Base-by-base conservation (phyloP, 768 basidiomycete species). In the Amanita molliuscula region DNA sequence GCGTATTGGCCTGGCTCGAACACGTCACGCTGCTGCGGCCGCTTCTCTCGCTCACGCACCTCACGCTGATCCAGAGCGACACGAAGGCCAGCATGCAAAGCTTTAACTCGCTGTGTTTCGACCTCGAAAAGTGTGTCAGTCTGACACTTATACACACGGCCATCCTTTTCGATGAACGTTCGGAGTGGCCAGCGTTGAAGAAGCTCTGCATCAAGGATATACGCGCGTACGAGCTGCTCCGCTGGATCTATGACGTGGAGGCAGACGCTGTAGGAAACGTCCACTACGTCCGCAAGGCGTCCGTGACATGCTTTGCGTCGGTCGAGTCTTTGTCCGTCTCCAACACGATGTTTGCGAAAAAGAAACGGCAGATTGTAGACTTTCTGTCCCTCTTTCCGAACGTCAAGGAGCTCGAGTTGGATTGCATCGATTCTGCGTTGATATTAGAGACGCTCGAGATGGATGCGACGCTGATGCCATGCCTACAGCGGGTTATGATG, bases 381-480 rank as follows among this genome's bases (percentile, higher is more conserved):
- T 50, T 50, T 26, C 25, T 50, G 5, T 38, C 49, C 6, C 33
- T 44, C n/a, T 50, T 50, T 23, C 49, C 49, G 9, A 50, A 36
- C 11, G 49, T 50, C 6, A 18, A 10, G 18, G 41, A 50, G 9
- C 31, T 50, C 20, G 49, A 43, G 23, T 18, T 50, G 33, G 41
- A 50, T 44, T 44, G 49, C 23, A 13, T 44, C 5, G 41, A 50
- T 35, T 16, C 40, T 4, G 28, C 36, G n/a, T 31, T 50, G 10
- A 35, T 50, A 33, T 23, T 50, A 16, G 42, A 44, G 9, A 35
- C 31, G 3, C 16, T 50, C 20, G 42, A 43, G 13, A 34, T 34
- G 9, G 49, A 50, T 20, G 16, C 6, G 0, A 31, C 7, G 6
- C 15, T 50, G 20, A 23, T 50, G 41, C 49, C 49, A 1, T 11